Evolutionary conservation across 306 rosid species (phyloP).

Genomic region (Medicago lupulina): DNA sequence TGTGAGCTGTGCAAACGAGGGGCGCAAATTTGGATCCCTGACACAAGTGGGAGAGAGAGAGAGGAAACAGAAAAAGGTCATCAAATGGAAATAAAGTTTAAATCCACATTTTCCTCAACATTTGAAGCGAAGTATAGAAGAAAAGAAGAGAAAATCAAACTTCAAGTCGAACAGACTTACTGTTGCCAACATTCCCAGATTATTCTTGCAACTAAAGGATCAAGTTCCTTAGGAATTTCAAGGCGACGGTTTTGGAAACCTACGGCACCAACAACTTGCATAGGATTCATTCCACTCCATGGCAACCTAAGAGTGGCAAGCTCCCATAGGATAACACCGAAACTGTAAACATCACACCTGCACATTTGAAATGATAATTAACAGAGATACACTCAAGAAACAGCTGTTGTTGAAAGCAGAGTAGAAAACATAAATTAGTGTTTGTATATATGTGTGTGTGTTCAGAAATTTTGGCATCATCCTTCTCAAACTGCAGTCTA

Average conservation of each 20-base stretch:
- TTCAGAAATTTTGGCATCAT: background rate
- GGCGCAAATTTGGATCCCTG: conserved; percentile 96
- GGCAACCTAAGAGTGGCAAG: conserved; percentile 93
- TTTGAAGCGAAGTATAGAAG: conserved; percentile 1
- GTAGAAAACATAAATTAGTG: conserved; percentile 2
- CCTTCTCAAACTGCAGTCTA: conserved; percentile 32
- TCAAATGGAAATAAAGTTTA: conserved; percentile 23
- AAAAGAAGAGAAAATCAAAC: conserved; percentile 15
- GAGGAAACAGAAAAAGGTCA: conserved; percentile 14
- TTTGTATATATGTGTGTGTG: background rate
- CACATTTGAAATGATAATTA: conserved; percentile 41
- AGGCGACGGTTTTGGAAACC: conserved; percentile 98
- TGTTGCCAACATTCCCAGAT: conserved; percentile 98
- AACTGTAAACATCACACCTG: conserved; percentile 99
- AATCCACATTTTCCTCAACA: conserved; percentile 22
- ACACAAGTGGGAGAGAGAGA: background rate
- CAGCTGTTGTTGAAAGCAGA: conserved; percentile 18
- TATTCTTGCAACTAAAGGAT: conserved; percentile 86
- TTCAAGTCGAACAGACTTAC: conserved; percentile 63
- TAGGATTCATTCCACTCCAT: conserved; percentile 99
- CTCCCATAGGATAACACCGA: conserved; percentile 98
- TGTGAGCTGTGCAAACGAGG: conserved; percentile 80
- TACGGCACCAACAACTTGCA: conserved; percentile 99
- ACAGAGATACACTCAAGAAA: background rate
- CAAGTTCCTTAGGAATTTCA: conserved; percentile 93